phyloP scores from a whole-genome alignment of 495 filamentous ascomycete species.

The Tuber melanosporum region DNA sequence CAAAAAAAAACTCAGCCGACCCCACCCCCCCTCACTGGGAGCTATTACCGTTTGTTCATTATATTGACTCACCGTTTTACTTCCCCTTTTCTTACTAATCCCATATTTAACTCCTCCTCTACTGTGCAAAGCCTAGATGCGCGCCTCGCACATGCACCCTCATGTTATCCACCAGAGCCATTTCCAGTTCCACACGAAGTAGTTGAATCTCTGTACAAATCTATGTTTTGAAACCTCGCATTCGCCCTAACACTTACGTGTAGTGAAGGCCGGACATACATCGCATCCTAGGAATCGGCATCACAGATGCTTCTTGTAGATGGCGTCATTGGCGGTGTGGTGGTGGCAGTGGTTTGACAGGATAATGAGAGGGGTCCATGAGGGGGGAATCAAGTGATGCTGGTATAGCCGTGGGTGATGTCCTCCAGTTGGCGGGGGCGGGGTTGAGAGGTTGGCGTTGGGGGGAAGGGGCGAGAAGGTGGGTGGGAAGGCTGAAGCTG shows the following conservation, averaged over 20 bases:
- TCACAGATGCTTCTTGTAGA: constrained; percentile 27
- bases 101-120: not conserved
- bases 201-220: constrained; percentile 8
- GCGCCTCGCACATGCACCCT: constrained; percentile 13
- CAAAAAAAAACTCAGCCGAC: no score
- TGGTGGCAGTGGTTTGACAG: not conserved
- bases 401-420: no score
- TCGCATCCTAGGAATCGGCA: not conserved
- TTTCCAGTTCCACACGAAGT: constrained; percentile 6
- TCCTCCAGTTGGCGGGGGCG: no score
- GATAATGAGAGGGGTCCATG: no score
- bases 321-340: not conserved
- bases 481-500: not conserved
- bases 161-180: constrained; percentile 11
- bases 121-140: not conserved
- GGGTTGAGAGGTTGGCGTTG: no score
- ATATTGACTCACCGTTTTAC: not conserved
- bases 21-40: no score
- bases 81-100: not conserved
- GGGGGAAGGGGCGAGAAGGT: no score
- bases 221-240: constrained; percentile 22
- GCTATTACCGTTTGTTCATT: not conserved
- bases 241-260: constrained; percentile 26
- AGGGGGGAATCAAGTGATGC: no score
- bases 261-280: constrained; percentile 2